Conservation (phyloP, 352 stramenopile genomes). For the Phytophthora aleatoria region DNA sequence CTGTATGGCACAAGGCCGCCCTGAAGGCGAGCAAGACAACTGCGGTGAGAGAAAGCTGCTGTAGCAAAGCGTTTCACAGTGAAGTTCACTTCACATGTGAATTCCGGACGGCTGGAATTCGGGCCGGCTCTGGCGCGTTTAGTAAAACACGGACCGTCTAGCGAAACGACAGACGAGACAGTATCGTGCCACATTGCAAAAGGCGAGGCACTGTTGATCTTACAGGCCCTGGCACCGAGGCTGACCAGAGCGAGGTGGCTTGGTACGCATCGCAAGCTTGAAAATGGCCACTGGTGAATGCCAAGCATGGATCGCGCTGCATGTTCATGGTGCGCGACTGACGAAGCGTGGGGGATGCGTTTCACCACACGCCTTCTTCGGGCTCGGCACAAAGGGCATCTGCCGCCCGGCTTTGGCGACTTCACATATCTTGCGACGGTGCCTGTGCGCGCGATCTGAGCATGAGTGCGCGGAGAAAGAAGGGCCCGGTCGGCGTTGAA, state of each 20-base stretch:
- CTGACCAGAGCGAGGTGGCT: slow-evolving; percentile 1
- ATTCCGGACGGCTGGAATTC: not conserved
- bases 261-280: not conserved
- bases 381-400: slow-evolving; percentile 1
- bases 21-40: not conserved
- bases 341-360: slow-evolving; percentile 13
- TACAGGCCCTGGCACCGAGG: no score
- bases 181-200: not conserved
- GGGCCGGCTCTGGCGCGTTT: not conserved
- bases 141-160: not conserved
- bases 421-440: slow-evolving; percentile 37
- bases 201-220: slow-evolving; percentile 6
- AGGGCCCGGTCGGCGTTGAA: slow-evolving; percentile 23
- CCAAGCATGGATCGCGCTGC: slow-evolving; percentile 12
- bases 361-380: slow-evolving; percentile 10
- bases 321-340: slow-evolving; percentile 22
- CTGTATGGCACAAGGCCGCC: not conserved
- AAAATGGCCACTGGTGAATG: slow-evolving; percentile 6
- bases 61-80: not conserved
- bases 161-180: slow-evolving; percentile 12
- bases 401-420: slow-evolving; percentile 19
- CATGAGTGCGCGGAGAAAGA: slow-evolving; percentile 32
- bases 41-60: not conserved
- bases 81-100: no score
- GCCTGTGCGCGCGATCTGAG: slow-evolving; percentile 20